Evolutionary conservation across 352 stramenopile species (phyloP).

Genomic region (Peronospora belbahrii): DNA sequence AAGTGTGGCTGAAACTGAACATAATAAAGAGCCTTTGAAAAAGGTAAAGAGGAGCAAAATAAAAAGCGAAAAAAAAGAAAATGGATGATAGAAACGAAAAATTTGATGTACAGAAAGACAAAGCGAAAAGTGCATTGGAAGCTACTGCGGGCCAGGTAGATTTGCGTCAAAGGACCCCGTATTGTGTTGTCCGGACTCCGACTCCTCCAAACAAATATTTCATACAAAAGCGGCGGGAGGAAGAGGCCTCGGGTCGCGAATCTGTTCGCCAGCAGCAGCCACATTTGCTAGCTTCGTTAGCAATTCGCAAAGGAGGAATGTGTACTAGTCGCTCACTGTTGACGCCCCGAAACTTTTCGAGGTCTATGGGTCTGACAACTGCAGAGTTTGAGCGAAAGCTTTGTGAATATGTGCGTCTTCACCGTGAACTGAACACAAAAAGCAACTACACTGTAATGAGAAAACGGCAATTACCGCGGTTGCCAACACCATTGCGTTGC

Average conservation of each 20-base stretch:
- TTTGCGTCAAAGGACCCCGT: conserved; percentile 2
- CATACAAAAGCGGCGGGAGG: conserved; percentile 28
- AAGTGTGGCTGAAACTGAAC: neutral
- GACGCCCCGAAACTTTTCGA: conserved; percentile 5
- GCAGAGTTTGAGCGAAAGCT: conserved; percentile 46
- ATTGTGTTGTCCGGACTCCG: conserved; percentile 33
- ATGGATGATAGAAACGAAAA: neutral
- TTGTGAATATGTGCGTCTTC: conserved; percentile 38
- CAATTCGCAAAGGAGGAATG: conserved; percentile 8
- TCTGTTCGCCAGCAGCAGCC: conserved; percentile 14
- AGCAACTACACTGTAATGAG: conserved; percentile 34
- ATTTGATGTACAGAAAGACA: neutral
- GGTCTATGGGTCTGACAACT: conserved; percentile 21
- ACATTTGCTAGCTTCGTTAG: conserved; percentile 4
- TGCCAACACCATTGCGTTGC: conserved; percentile 38
- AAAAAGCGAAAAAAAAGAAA: conserved; percentile 2
- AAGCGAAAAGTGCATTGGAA: neutral
- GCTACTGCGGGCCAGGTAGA: conserved; percentile 1
- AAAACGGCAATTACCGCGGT: conserved; percentile 64
- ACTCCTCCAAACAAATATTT: conserved; percentile 44
- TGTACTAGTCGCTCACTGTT: conserved; percentile 3
- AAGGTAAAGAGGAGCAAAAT: conserved; percentile 14
- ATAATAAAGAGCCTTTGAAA: conserved; percentile 3
- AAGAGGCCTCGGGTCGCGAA: conserved; percentile 21
- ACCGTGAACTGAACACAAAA: conserved; percentile 33